Evolutionary conservation across 805 yeast species (phyloP), one percentile per base, ranked within the genome.

Genomic region (Wickerhamomyces pijperi): DNA sequence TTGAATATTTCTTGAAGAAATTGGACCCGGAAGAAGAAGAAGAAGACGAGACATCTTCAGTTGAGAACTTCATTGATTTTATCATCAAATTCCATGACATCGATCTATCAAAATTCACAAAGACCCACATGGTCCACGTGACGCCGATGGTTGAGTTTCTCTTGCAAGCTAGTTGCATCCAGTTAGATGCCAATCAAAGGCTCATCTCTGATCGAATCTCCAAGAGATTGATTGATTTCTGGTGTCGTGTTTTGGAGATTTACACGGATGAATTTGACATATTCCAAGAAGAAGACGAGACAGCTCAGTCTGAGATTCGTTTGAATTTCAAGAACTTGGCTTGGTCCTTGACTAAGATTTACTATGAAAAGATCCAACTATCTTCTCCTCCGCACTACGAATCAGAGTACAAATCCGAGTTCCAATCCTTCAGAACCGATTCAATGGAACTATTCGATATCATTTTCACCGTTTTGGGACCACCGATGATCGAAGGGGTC

Each of bases 391-490:
- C 58, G 4, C 44, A 58, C 7, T 65, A 63, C 29, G 52, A 56
- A 5, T 49, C 51, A 7, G 58, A 56, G 1, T 55, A 55, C 2
- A 50, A 48, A 15, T 51, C 50, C 18, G 94, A 81, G 46, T 84
- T 87, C 50, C 58, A 60, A 18, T 68, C 75, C 19, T 90, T 76
- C 56, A 69, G 97, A 48, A 61, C 74, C 25, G 90, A 82, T 44
- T 80, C 82, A 9, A 72, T 80, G 1, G 97, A 92, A 48, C 65
- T 88, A 31, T 73, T 84, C 46, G 92, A 86, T 39, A 65, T 75
- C 0, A 58, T 80, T 2, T 84, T 80, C 62, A 73, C 86, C 1
- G 63, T 83, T 5, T 64, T 85, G 29, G 84, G 82, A 31, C 39
- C 56, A 0, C 60, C 67, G 2, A 55, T 84, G 29, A 73, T 72